Percentiles rank a stretch among this genome's conserved stretches.
phyloP scores from a whole-genome alignment of 768 basidiomycete genomes.

The Punctularia strigosozonata region DNA sequence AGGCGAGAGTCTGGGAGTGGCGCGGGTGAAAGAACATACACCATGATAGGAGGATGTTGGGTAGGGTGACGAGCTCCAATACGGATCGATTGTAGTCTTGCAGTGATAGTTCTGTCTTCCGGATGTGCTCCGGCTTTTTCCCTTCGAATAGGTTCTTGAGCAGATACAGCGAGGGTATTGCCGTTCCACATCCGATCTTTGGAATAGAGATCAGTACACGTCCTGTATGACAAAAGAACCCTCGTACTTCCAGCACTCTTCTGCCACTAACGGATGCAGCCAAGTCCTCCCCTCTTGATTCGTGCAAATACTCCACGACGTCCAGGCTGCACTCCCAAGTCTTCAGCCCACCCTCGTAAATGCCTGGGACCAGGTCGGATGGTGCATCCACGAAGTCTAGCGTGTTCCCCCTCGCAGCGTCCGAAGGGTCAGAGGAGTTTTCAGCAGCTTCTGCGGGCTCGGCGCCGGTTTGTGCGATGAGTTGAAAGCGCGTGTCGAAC shows the following conservation, averaged over 20 bases:
- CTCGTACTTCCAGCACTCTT: constrained; percentile 2
- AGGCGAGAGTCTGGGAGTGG: background rate
- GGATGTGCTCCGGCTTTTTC: constrained; percentile 8
- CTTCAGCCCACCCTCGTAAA: constrained; percentile 94
- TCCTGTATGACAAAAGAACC: background rate
- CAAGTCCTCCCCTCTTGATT: constrained; percentile 37
- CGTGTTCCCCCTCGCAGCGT: constrained; percentile 6
- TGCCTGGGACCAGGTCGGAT: constrained; percentile 82
- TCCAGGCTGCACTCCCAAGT: constrained; percentile 97
- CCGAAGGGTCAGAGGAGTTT: background rate
- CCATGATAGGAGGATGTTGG: constrained; percentile 73
- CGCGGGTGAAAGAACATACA: constrained; percentile 37
- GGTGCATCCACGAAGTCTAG: constrained; percentile 67
- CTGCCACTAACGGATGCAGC: constrained; percentile 9
- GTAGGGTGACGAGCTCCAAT: constrained; percentile 65
- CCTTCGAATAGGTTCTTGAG: constrained; percentile 46
- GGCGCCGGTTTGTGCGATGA: constrained; percentile 48
- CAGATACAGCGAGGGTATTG: constrained; percentile 69
- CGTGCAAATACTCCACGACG: constrained; percentile 55
- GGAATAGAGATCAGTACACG: background rate
- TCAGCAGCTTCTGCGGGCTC: constrained; percentile 16
- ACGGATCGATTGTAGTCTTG: constrained; percentile 91
- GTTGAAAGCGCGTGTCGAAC: constrained; percentile 93
- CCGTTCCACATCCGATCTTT: constrained; percentile 91
- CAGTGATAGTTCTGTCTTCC: constrained; percentile 50